A percentile compares a stretch with the other conserved stretches of the same genome.
phyloP scores from a whole-genome alignment of 1,139 yeast species.

The Maudiozyma humilis region DNA sequence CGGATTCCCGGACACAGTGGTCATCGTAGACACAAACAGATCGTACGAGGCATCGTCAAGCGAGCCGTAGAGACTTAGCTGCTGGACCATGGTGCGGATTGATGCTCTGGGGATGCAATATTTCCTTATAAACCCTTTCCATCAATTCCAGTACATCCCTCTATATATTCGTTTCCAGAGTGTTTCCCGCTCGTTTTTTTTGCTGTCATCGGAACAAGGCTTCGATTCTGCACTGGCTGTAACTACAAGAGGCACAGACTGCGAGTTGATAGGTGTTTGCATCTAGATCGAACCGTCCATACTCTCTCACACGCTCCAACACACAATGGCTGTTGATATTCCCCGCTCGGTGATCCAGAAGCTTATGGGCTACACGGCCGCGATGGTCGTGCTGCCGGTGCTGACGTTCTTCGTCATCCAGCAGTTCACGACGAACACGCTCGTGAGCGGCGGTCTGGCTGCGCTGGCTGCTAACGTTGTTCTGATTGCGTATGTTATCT shows the following conservation, averaged over 20 bases:
- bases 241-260: background rate
- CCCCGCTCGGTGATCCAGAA: conserved; percentile 49
- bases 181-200: background rate
- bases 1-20: conserved; percentile 32
- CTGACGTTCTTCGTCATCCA: conserved; percentile 62
- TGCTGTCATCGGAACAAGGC: too few relatives aligned
- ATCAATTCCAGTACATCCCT: too few relatives aligned
- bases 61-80: conserved; percentile 31
- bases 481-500: conserved; percentile 74
- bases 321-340: conserved; percentile 47
- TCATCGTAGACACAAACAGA: conserved; percentile 30
- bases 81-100: conserved; percentile 34
- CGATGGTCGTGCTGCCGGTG: conserved; percentile 79
- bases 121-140: too few relatives aligned
- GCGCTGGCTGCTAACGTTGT: conserved; percentile 85
- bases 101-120: too few relatives aligned
- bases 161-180: background rate
- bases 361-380: conserved; percentile 75
- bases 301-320: too few relatives aligned
- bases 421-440: conserved; percentile 47
- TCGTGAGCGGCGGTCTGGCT: conserved; percentile 82
- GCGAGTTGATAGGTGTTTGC: too few relatives aligned
- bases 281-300: too few relatives aligned
- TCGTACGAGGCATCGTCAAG: conserved; percentile 29
- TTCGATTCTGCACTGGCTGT: background rate